Percentiles rank a stretch among this genome's conserved stretches.
Evolutionary conservation across 1,284 basidiomycete genomes (phyloP).

Genomic region (Leccinum ambiguum): DNA sequence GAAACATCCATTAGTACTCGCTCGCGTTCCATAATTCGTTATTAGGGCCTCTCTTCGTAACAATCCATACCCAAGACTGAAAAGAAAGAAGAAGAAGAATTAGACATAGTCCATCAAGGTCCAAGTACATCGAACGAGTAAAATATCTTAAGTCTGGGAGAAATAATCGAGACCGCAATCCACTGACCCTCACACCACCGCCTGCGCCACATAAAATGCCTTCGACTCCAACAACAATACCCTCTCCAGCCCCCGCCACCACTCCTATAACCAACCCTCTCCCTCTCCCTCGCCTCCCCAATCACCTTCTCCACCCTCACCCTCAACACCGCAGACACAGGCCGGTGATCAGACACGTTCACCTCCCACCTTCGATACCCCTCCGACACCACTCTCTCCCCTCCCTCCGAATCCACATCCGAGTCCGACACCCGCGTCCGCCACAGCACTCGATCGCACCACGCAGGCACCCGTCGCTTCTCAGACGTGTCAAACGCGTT

Average conservation of each 20-base stretch:
- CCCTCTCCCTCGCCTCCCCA: slow-evolving; percentile 52
- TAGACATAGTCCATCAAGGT: not conserved
- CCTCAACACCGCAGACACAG: slow-evolving; percentile 78
- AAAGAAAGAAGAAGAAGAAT: not conserved
- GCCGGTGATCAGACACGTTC: slow-evolving; percentile 85
- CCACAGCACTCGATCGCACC: slow-evolving; percentile 96
- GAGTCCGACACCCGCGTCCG: slow-evolving; percentile 38
- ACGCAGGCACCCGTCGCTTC: slow-evolving; percentile 88
- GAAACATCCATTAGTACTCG: too few species aligned
- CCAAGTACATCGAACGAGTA: not conserved
- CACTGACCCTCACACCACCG: slow-evolving; percentile 19
- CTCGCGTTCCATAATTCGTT: not conserved
- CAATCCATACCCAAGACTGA: not conserved
- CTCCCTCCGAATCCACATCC: slow-evolving; percentile 12
- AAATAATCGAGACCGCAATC: not conserved
- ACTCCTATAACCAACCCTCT: slow-evolving; percentile 49
- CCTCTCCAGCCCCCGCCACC: slow-evolving; percentile 62
- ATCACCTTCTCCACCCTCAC: slow-evolving; percentile 74
- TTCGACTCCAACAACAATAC: slow-evolving; percentile 50
- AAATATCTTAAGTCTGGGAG: not conserved
- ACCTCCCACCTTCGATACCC: slow-evolving; percentile 80
- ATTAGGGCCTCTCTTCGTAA: not conserved
- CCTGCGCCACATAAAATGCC: slow-evolving; percentile 51
- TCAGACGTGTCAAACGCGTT: slow-evolving; percentile 85
- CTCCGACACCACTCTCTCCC: slow-evolving; percentile 59